Base-by-base conservation (phyloP, 495 filamentous ascomycete genomes). In the Penicillium parvum region DNA sequence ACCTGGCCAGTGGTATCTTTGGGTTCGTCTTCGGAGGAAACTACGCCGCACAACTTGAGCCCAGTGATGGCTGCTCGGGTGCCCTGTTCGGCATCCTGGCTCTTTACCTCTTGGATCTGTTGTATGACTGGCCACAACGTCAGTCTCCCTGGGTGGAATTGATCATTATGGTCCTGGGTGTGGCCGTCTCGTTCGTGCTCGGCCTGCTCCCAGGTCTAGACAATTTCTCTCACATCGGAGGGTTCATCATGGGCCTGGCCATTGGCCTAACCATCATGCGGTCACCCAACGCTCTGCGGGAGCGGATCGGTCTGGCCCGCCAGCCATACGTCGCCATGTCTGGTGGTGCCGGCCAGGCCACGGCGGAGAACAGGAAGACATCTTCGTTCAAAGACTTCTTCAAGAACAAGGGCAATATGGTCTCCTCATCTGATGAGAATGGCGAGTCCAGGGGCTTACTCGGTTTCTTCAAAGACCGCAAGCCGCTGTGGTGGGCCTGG, bases 161-260 rank as follows among this genome's bases (percentile, higher is more conserved):
- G 2, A 61, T 85, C 26, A 90, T 90, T 65, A 85, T 98, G 66
- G 45, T 88, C 26, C 61, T 96, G 40, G 88, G 94, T 54, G 79
- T 97, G 29, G 71, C 77, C 43, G 85, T 98, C 43, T 90, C 90
- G 1, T 96, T 98, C 54, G 88, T 90, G 3, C 77, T 98, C 9
- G 92, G 92, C 23, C 78, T 98, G 14, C 78, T 98, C 1, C 92
- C 92, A 0, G 91, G 90, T 6, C 66, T 98, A 30, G 92, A 98
- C 69, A 98, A 98, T 64, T 98, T 98, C 68, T 83, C 86, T 17
- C 92, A 98, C 55, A 95, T 98, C 45, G 92, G 92, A 23, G 92
- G 92, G 7, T 96, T 98, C 58, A 66, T 95, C 37, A 92, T 95
- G 83, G 92, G 92, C 0, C 65, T 98, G 11, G 84, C 83, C 4